These are phyloP conservation scores for Dichotomocladium elegans DNA, from an alignment of 371 early-diverging fungal species.

Conservation along the genomic window DNA sequence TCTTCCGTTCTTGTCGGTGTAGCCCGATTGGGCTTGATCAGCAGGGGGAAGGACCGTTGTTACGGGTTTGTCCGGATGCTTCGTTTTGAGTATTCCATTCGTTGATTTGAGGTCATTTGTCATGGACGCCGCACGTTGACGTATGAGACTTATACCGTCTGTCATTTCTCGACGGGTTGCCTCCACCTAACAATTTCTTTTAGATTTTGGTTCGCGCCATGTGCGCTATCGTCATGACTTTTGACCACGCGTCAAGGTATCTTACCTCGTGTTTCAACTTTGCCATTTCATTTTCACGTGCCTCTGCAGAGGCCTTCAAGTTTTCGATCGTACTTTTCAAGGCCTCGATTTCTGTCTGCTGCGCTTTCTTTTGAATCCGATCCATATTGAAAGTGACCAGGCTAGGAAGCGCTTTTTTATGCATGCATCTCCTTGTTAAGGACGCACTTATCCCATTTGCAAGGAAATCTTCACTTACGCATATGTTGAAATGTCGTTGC, in stretches of 20 bases:
- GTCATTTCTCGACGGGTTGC: constrained; percentile 47
- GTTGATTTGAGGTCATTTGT: constrained; percentile 13
- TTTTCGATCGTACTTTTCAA: constrained; percentile 50
- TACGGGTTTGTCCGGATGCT: neutral
- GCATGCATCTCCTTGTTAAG: neutral
- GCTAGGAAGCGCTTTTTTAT: constrained; percentile 53
- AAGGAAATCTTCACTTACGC: constrained; percentile 41
- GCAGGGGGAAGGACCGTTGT: neutral
- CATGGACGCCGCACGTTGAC: constrained; percentile 38
- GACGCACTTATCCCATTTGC: no score
- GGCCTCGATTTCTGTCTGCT: constrained; percentile 55
- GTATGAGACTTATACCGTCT: constrained; percentile 42
- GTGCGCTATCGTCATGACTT: no score
- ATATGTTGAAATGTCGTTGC: constrained; percentile 65
- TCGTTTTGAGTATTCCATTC: constrained; percentile 11
- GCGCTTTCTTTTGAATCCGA: constrained; percentile 49
- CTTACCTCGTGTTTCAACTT: constrained; percentile 40
- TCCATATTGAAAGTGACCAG: constrained; percentile 59
- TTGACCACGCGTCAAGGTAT: no score
- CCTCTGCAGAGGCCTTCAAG: constrained; percentile 46
- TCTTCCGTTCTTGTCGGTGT: no score
- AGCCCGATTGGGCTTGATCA: neutral
- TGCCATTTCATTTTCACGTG: constrained; percentile 51
- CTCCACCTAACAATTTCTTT: constrained; percentile 10
- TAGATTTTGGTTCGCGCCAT: neutral